Evolutionary conservation across 495 filamentous ascomycete species (phyloP), one percentile per base, ranked within the genome.

Genomic region (Aspergillus olivimuriae): DNA sequence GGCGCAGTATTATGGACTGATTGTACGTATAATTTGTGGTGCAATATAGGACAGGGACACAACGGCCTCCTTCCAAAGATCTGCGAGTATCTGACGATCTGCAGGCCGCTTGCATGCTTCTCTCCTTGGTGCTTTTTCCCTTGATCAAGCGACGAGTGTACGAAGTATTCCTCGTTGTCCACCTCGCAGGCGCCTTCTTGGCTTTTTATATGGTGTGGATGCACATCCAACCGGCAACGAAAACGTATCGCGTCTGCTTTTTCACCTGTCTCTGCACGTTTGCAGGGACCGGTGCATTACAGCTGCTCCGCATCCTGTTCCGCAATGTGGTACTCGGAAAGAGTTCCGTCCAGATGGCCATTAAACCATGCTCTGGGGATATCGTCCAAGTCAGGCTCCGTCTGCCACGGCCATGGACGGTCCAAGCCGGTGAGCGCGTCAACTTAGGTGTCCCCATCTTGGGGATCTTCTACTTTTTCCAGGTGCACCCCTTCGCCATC

Each of bases 401-500:
- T 14, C 44, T 61, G 19, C 54, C 47, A 18, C 46, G 51, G 36
- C 56, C 44, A 9, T 68, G 52, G 62, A 12, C 14, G 4, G 41
- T 65, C 2, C 43, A 36, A 11, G 56, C 58, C 7, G 51, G 63
- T 9, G 33, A 68, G 36, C 53, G 46, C 7, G 39, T 68, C 11
- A 60, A 51, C 34, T 43, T 65, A 12, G 49, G 43, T 16, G 39
- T 60, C 11, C 56, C 53, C 8, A 43, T 34, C 20, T 32, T 58
- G 2, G 52, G 60, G 2, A 41, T 57, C 14, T 56, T 57, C 2
- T 55, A 50, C 37, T 22, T 52, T 16, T 48, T 61, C 24, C 51
- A 57, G 41, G 49, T 45, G 4, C 51, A 68, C 38, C 60, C 56
- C 3, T 68, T 68, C 45, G 44, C 56, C 14, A 58, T 68, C 34